Evolutionary conservation across 2,329 filamentous ascomycete species (phyloP).

Genomic region (Stagonosporopsis chrysanthemi): DNA sequence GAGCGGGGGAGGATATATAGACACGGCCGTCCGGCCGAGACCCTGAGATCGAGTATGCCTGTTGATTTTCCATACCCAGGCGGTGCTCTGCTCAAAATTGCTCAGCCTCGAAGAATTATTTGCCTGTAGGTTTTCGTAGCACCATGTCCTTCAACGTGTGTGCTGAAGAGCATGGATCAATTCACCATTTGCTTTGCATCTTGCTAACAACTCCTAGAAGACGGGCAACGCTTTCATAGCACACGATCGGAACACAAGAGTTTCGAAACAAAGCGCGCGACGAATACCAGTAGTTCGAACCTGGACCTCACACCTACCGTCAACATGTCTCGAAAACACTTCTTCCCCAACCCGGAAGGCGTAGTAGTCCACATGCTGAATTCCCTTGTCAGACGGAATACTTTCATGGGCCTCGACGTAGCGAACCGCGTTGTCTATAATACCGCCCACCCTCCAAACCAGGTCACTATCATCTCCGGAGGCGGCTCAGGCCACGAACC

Average conservation of each 20-base stretch:
- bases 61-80: background rate
- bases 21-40: slow-evolving; percentile 8
- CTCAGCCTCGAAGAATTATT: background rate
- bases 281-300: too few relatives aligned
- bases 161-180: background rate
- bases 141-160: background rate
- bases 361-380: slow-evolving; percentile 59
- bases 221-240: background rate
- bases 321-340: slow-evolving; percentile 62
- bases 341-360: slow-evolving; percentile 60
- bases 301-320: background rate
- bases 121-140: background rate
- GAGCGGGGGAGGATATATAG: slow-evolving; percentile 20
- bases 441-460: slow-evolving; percentile 52
- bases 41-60: background rate
- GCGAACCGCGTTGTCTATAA: slow-evolving; percentile 59
- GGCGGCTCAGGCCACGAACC: slow-evolving; percentile 59
- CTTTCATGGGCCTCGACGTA: slow-evolving; percentile 53
- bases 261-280: background rate
- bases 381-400: slow-evolving; percentile 56
- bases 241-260: background rate
- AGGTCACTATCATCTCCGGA: slow-evolving; percentile 57
- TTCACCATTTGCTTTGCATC: background rate
- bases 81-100: background rate
- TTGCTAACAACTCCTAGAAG: background rate